Evolutionary conservation across 176 grass and related monocot species (phyloP).

Genomic region (Phoenix dactylifera): DNA sequence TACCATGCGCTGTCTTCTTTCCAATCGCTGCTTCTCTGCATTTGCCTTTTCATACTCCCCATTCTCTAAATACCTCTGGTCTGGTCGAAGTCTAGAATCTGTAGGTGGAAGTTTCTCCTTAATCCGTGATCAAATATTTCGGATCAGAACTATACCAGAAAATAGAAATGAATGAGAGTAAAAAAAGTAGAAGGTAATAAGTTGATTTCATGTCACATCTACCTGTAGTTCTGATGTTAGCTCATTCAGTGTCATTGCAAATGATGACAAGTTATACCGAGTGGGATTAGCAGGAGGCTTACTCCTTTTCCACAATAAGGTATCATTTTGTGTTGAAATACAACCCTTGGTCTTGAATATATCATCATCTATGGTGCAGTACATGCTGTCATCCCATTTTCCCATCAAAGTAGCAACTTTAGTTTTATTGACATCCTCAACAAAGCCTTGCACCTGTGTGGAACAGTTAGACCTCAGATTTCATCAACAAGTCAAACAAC

Average conservation of each 20-base stretch:
- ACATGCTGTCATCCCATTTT: slow-evolving; percentile 75
- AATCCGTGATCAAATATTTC: slow-evolving; percentile 21
- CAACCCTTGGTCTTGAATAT: slow-evolving; percentile 23
- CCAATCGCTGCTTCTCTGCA: slow-evolving; percentile 60
- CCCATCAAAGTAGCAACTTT: slow-evolving; percentile 63
- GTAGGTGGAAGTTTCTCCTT: slow-evolving; percentile 89
- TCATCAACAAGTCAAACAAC: no score
- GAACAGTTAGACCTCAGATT: no score
- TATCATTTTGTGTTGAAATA: slow-evolving; percentile 28
- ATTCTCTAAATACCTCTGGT: slow-evolving; percentile 75
- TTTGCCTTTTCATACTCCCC: slow-evolving; percentile 85
- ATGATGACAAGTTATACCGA: slow-evolving; percentile 80
- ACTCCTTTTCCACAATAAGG: slow-evolving; percentile 84
- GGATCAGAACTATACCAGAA: slow-evolving; percentile 14
- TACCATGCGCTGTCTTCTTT: slow-evolving; percentile 80
- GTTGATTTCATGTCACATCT: slow-evolving; percentile 16
- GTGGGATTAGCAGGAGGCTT: slow-evolving; percentile 58
- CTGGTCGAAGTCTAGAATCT: slow-evolving; percentile 85
- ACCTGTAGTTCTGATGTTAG: slow-evolving; percentile 58
- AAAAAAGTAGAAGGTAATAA: slow-evolving; percentile 10
- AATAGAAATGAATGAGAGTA: slow-evolving; percentile 12
- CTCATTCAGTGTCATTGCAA: slow-evolving; percentile 88
- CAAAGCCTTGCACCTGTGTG: slow-evolving; percentile 59
- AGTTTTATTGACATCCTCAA: slow-evolving; percentile 35
- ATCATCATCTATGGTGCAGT: slow-evolving; percentile 35